A percentile compares a stretch with the other conserved stretches of the same genome.
phyloP scores from a whole-genome alignment of 2,329 filamentous ascomycete genomes.

The Coniochaeta ligniaria region DNA sequence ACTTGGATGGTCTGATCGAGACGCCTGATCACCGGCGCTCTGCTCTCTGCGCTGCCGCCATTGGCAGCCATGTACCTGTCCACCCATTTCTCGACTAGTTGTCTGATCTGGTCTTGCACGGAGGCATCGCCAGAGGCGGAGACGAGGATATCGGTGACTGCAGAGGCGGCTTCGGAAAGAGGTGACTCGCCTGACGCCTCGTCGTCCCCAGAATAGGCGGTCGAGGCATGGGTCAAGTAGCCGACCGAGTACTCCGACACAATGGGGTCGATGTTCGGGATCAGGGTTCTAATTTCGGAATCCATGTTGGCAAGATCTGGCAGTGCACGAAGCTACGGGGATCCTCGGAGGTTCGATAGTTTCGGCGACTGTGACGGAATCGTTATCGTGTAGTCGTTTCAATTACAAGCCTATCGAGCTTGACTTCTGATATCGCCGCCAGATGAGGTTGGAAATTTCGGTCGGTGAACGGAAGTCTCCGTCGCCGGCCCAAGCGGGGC shows the following conservation, averaged over 20 bases:
- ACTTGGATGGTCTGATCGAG: slow-evolving; percentile 95
- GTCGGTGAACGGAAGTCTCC: background rate
- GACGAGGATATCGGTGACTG: slow-evolving; percentile 80
- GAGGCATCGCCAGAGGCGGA: slow-evolving; percentile 85
- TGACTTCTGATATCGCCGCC: background rate
- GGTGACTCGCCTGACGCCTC: slow-evolving; percentile 67
- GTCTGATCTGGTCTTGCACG: slow-evolving; percentile 71
- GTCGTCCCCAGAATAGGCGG: slow-evolving; percentile 64
- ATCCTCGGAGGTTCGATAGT: background rate
- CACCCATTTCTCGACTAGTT: slow-evolving; percentile 86
- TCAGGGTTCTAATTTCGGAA: slow-evolving; percentile 73
- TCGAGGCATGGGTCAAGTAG: slow-evolving; percentile 90
- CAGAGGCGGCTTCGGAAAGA: slow-evolving; percentile 73
- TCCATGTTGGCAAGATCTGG: slow-evolving; percentile 56
- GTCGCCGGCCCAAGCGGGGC: background rate
- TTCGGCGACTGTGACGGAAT: background rate
- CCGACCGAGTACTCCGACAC: slow-evolving; percentile 90
- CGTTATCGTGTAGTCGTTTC: background rate
- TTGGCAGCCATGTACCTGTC: slow-evolving; percentile 69
- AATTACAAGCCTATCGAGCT: background rate
- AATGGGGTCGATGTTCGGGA: slow-evolving; percentile 82
- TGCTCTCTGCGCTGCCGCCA: slow-evolving; percentile 58
- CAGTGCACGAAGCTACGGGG: background rate
- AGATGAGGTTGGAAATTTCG: background rate
- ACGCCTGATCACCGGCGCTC: slow-evolving; percentile 71